Percentiles rank a stretch among this genome's conserved stretches.
phyloP scores from a whole-genome alignment of 2,329 filamentous ascomycete species.

The Colletotrichum sp. region DNA sequence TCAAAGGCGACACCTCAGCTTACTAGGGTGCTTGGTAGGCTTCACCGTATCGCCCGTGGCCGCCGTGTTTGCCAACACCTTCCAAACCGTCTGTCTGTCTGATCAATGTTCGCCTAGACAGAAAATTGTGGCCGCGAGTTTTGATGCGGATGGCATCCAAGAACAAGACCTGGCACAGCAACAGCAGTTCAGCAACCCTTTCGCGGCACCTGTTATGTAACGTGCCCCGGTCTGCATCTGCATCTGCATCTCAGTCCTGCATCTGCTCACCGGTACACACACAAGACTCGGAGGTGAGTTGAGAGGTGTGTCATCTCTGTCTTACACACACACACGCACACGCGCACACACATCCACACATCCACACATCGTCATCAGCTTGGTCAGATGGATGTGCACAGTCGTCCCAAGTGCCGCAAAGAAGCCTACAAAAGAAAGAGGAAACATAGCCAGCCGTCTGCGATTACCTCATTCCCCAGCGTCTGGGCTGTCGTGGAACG shows the following conservation, averaged over 20 bases:
- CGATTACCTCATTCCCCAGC: background rate
- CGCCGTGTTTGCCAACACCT: background rate
- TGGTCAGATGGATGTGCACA: background rate
- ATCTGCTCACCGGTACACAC: background rate
- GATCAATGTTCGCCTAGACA: background rate
- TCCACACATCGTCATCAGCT: background rate
- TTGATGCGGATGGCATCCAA: background rate
- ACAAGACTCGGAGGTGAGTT: background rate
- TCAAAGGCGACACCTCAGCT: background rate
- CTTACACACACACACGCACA: background rate
- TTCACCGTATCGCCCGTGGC: background rate
- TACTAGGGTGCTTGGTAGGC: background rate
- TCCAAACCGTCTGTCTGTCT: background rate
- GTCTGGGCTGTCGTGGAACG: background rate
- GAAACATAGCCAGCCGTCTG: background rate
- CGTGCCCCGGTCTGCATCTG: background rate
- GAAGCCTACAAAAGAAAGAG: background rate
- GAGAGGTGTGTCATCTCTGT: background rate
- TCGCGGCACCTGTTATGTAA: background rate
- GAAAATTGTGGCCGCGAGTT: background rate
- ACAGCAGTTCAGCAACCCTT: background rate
- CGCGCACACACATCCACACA: background rate
- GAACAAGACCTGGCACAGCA: background rate
- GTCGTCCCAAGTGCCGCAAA: background rate
- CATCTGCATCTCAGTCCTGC: background rate